phyloP scores from a whole-genome alignment of 2,329 filamentous ascomycete genomes.

The Didymella glomerata region DNA sequence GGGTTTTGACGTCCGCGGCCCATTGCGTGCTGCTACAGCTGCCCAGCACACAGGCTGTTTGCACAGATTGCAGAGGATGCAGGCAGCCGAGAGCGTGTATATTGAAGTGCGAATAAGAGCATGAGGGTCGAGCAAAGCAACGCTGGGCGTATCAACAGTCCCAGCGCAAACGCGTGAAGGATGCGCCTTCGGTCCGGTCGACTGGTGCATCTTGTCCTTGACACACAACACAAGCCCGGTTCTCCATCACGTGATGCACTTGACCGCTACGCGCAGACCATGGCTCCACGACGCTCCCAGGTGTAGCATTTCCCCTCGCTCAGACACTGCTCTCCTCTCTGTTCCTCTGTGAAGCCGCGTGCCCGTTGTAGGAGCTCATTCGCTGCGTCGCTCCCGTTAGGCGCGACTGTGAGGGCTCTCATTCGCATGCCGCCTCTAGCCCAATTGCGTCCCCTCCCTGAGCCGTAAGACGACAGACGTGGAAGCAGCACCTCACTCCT shows the following conservation, averaged over 20 bases:
- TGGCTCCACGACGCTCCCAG: conserved; percentile 30
- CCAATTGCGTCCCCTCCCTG: conserved; percentile 45
- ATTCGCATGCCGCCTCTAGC: conserved; percentile 48
- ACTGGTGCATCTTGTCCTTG: conserved; percentile 5
- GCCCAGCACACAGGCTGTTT: neutral
- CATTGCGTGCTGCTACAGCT: neutral
- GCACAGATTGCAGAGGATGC: conserved; percentile 3
- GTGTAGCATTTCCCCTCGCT: conserved; percentile 32
- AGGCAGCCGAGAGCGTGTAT: conserved; percentile 1
- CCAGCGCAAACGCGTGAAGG: conserved; percentile 18
- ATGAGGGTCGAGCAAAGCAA: conserved; percentile 23
- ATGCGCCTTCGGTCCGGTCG: conserved; percentile 18
- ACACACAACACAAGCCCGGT: conserved; percentile 6
- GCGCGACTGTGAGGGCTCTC: conserved; percentile 46
- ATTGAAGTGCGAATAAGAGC: conserved; percentile 22
- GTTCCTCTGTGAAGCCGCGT: conserved; percentile 24
- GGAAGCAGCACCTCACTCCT: conserved; percentile 29
- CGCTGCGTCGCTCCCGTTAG: conserved; percentile 35
- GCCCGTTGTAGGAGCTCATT: conserved; percentile 37
- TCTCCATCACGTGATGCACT: conserved; percentile 27
- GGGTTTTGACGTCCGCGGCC: conserved; percentile 4
- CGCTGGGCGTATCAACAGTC: conserved; percentile 24
- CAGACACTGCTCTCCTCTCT: conserved; percentile 22
- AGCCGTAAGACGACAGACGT: conserved; percentile 40
- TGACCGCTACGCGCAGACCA: conserved; percentile 29